Evolutionary conservation across 164 flowering plant species (phyloP).

Genomic region (Chimonanthus praecox): DNA sequence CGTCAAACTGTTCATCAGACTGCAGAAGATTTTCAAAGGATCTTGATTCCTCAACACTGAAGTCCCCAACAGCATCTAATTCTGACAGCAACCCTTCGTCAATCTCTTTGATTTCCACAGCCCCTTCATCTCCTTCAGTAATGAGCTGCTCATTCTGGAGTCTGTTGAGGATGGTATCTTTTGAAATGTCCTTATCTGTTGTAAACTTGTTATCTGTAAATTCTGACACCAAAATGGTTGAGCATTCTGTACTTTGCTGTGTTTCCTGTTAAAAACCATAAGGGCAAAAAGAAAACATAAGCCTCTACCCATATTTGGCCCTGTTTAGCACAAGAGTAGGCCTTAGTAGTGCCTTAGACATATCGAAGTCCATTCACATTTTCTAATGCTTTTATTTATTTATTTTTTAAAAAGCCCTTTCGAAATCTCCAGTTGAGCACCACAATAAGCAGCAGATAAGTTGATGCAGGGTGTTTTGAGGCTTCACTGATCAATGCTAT

Average conservation of each 20-base stretch:
- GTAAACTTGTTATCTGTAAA: background rate
- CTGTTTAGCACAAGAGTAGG: background rate
- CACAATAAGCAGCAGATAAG: background rate
- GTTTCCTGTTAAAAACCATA: background rate
- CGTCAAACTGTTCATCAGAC: background rate
- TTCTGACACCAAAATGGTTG: background rate
- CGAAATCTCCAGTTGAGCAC: background rate
- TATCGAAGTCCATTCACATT: background rate
- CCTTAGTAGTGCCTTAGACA: background rate
- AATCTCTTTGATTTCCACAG: background rate
- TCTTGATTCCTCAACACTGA: slow-evolving; percentile 31
- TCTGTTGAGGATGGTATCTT: background rate
- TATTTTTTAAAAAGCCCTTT: background rate
- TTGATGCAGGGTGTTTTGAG: background rate
- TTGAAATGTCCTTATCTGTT: background rate
- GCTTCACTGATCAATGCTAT: too few species aligned
- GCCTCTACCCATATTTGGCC: background rate
- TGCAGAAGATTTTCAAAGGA: background rate
- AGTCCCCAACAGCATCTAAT: slow-evolving; percentile 73
- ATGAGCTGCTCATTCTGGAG: background rate
- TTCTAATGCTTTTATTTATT: background rate
- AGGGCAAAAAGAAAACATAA: background rate
- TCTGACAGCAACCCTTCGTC: slow-evolving; percentile 26
- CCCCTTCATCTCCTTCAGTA: background rate
- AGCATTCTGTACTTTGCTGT: background rate